Evolutionary conservation across 2,329 filamentous ascomycete genomes (phyloP).

Genomic region (Ploettnerulaceae sp.): DNA sequence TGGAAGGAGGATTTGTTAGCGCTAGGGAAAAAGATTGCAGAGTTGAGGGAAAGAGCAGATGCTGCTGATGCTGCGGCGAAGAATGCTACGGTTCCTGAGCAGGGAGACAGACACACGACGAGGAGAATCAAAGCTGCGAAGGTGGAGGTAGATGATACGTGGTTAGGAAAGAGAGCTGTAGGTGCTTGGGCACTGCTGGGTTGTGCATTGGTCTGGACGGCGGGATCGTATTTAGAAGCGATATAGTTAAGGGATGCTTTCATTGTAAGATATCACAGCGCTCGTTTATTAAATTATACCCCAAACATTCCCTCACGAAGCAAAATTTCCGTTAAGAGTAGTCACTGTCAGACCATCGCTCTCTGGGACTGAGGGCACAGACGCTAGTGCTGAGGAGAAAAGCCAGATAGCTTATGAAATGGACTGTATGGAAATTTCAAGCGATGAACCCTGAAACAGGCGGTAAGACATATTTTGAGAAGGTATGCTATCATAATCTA

Average conservation of each 20-base stretch:
- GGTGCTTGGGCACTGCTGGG: slow-evolving; percentile 59
- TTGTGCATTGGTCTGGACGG: slow-evolving; percentile 54
- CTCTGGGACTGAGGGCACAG: too few relatives aligned
- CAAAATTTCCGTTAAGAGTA: too few relatives aligned
- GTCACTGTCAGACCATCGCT: too few relatives aligned
- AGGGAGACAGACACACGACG: slow-evolving; percentile 9
- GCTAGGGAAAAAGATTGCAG: slow-evolving; percentile 63
- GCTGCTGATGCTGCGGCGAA: slow-evolving; percentile 28
- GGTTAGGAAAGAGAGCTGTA: slow-evolving; percentile 61
- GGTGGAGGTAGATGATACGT: slow-evolving; percentile 59
- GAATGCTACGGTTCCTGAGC: slow-evolving; percentile 21
- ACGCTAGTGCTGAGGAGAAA: too few relatives aligned
- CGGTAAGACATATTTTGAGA: too few relatives aligned
- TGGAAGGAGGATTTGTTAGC: slow-evolving; percentile 71
- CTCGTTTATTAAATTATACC: too few relatives aligned
- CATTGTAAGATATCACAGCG: not conserved
- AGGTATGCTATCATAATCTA: too few relatives aligned
- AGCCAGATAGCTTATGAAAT: too few relatives aligned
- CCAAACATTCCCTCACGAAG: too few relatives aligned
- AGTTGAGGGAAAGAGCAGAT: slow-evolving; percentile 40
- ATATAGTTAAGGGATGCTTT: slow-evolving; percentile 8
- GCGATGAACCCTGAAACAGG: too few relatives aligned
- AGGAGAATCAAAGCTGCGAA: slow-evolving; percentile 48
- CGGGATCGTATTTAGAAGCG: slow-evolving; percentile 47
- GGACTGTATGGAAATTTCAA: too few relatives aligned